Conservation (phyloP, 2,329 filamentous ascomycete species). For the Trichoderma asperellum region DNA sequence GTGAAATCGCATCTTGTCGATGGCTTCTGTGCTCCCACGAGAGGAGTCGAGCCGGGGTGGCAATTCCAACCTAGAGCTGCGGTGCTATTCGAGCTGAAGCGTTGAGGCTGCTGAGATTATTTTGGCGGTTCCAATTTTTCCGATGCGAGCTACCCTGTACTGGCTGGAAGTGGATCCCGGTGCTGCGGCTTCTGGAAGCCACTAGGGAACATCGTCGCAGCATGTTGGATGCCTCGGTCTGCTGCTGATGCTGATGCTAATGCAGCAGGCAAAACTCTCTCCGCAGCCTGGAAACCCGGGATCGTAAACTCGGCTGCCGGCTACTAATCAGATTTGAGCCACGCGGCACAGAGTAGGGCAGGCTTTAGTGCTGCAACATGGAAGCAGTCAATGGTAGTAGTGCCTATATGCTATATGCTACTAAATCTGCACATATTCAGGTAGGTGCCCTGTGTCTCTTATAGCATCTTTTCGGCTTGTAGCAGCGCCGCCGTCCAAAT, state of each 20-base stretch:
- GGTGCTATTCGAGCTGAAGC: background rate
- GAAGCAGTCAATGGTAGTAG: background rate
- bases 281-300: background rate
- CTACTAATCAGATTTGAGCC: background rate
- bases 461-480: too few relatives aligned
- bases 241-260: background rate
- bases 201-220: background rate
- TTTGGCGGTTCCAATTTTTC: conserved; percentile 1
- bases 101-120: background rate
- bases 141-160: conserved; percentile 2
- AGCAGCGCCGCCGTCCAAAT: too few relatives aligned
- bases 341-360: background rate
- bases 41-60: background rate
- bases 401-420: background rate
- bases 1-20: conserved; percentile 4
- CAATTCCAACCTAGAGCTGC: background rate
- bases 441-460: background rate
- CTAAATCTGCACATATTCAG: too few relatives aligned
- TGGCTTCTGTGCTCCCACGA: background rate
- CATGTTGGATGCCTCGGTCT: conserved; percentile 5
- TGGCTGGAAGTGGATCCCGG: background rate
- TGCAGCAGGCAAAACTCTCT: background rate
- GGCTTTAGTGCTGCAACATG: too few relatives aligned
- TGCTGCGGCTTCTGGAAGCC: background rate
- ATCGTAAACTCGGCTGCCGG: background rate